A percentile compares a stretch with the other conserved stretches of the same genome.
Evolutionary conservation across 2,329 filamentous ascomycete species (phyloP).

Genomic region (Penicillium sclerotigenum): DNA sequence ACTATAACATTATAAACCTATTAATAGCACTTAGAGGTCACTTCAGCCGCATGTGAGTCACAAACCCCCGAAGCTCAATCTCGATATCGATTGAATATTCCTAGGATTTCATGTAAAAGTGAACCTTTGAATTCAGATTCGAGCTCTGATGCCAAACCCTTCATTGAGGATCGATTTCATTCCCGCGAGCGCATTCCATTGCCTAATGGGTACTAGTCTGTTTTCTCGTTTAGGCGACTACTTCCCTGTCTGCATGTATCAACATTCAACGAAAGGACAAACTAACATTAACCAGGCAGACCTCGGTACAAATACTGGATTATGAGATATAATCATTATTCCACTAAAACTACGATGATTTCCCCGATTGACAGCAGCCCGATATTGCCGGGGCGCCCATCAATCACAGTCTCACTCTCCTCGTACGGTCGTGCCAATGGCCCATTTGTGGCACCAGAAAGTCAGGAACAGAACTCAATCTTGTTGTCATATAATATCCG

Average conservation of each 20-base stretch:
- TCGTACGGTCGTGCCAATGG: conserved; percentile 10
- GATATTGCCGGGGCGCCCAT: background rate
- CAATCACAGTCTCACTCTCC: background rate
- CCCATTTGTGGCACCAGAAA: background rate
- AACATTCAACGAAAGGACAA: background rate
- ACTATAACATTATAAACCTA: background rate
- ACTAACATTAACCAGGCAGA: background rate
- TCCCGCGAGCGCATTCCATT: background rate
- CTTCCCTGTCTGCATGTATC: background rate
- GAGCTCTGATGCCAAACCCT: background rate
- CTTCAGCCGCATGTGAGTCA: background rate
- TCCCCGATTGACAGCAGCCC: background rate
- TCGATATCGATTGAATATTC: background rate
- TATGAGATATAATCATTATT: background rate
- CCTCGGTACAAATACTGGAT: background rate
- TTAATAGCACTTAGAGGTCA: background rate
- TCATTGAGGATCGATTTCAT: background rate
- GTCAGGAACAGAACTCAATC: background rate
- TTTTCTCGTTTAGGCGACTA: background rate
- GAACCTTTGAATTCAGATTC: background rate
- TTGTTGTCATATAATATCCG: conserved; percentile 5
- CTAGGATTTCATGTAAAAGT: no score
- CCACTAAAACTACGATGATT: background rate
- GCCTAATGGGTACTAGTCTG: background rate
- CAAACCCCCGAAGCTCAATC: no score